Evolutionary conservation across 2,329 filamentous ascomycete species (phyloP).

Genomic region (Pestalotiopsis fici): DNA sequence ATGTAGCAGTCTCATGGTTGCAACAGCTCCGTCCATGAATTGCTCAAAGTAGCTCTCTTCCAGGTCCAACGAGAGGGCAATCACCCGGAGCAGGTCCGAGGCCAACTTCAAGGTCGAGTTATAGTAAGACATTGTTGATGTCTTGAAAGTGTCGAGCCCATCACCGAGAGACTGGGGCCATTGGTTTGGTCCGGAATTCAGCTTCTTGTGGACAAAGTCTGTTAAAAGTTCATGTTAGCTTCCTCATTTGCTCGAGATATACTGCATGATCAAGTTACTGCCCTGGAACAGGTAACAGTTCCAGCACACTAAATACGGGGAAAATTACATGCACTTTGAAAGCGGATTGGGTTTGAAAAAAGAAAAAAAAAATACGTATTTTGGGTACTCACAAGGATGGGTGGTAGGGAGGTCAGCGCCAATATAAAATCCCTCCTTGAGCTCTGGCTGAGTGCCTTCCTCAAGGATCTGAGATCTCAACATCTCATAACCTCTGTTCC

Average conservation of each 20-base stretch:
- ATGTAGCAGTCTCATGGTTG: conserved; percentile 1
- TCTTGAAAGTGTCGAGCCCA: conserved; percentile 21
- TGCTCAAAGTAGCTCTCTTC: conserved; percentile 8
- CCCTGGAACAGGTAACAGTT: no score
- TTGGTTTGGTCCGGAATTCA: conserved; percentile 8
- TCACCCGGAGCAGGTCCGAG: neutral
- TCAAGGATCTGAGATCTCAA: conserved; percentile 11
- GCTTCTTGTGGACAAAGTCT: conserved; percentile 37
- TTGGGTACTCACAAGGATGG: conserved; percentile 26
- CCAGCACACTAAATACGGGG: no score
- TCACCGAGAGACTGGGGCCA: conserved; percentile 26
- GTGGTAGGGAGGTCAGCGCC: conserved; percentile 1
- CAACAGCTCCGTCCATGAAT: conserved; percentile 24
- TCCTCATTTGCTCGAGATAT: no score
- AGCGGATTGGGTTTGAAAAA: no score
- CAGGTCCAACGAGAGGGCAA: conserved; percentile 7
- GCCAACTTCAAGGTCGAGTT: neutral
- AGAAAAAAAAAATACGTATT: no score
- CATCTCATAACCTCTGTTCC: conserved; percentile 11
- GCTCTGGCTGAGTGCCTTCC: conserved; percentile 16
- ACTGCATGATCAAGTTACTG: no score
- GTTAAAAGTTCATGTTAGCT: no score
- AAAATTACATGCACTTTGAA: no score
- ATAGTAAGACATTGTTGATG: conserved; percentile 5
- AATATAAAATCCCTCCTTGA: conserved; percentile 12